Evolutionary conservation across 768 basidiomycete genomes (phyloP).

Genomic region (Termitomyces sp.): DNA sequence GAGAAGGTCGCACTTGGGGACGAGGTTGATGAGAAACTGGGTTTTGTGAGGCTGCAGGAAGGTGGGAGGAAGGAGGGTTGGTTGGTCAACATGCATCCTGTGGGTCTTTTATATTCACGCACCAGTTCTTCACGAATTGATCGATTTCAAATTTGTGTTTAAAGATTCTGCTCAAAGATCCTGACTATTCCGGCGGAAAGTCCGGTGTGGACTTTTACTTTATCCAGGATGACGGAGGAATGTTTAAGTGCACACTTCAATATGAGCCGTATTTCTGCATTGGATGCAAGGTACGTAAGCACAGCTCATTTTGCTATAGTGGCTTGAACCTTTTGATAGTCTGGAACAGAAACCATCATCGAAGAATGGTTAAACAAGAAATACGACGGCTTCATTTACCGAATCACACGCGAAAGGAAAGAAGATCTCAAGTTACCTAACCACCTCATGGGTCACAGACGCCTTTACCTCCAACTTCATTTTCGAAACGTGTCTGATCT

Average conservation of each 20-base stretch:
- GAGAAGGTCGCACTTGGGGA: conserved; percentile 72
- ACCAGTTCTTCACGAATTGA: neutral
- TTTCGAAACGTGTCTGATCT: conserved; percentile 96
- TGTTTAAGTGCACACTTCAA: conserved; percentile 90
- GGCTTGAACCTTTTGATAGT: conserved; percentile 31
- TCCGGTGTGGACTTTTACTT: conserved; percentile 97
- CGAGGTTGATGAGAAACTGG: conserved; percentile 91
- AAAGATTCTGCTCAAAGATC: conserved; percentile 83
- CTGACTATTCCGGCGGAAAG: conserved; percentile 77
- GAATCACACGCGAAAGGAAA: conserved; percentile 77
- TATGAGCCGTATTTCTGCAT: conserved; percentile 97
- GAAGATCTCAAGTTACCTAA: conserved; percentile 96
- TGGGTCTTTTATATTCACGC: conserved; percentile 29
- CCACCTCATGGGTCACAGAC: conserved; percentile 91
- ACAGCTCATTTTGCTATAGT: conserved; percentile 3
- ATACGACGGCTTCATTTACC: conserved; percentile 82
- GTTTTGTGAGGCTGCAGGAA: conserved; percentile 78
- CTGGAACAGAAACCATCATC: conserved; percentile 79
- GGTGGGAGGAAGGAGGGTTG: conserved; percentile 80
- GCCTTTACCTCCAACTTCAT: conserved; percentile 81
- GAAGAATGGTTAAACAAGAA: conserved; percentile 96
- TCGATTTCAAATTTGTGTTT: neutral
- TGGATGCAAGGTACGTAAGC: conserved; percentile 72
- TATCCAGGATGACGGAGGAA: conserved; percentile 92
- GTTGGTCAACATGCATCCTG: conserved; percentile 99